Conservation (phyloP, 2,329 filamentous ascomycete genomes). For the Cladophialophora carrionii region DNA sequence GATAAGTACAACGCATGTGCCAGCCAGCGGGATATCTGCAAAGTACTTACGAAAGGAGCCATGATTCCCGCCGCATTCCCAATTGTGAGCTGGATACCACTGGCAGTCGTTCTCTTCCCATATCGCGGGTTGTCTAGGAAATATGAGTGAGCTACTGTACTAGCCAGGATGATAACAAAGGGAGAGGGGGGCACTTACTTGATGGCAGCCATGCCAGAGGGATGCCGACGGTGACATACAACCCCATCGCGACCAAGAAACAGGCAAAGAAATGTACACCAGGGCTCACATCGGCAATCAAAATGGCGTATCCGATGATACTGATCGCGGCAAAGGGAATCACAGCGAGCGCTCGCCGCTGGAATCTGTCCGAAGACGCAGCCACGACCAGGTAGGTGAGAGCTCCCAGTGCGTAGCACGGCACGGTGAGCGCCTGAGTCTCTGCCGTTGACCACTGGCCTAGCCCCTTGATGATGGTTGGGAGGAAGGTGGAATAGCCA, state of each 20-base stretch:
- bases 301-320: slow-evolving; percentile 69
- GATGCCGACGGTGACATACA: slow-evolving; percentile 65
- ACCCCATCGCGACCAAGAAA: slow-evolving; percentile 72
- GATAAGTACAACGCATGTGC: background rate
- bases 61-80: slow-evolving; percentile 70
- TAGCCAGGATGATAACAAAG: slow-evolving; percentile 39
- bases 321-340: slow-evolving; percentile 65
- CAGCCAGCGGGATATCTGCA: background rate
- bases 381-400: slow-evolving; percentile 69
- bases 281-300: slow-evolving; percentile 63
- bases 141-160: slow-evolving; percentile 56
- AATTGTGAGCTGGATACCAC: slow-evolving; percentile 48
- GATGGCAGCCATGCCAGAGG: slow-evolving; percentile 58
- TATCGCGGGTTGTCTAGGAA: slow-evolving; percentile 70
- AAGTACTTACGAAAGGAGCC: slow-evolving; percentile 65
- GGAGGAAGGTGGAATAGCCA: slow-evolving; percentile 75
- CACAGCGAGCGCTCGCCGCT: slow-evolving; percentile 67
- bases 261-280: slow-evolving; percentile 75
- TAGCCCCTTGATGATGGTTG: slow-evolving; percentile 74
- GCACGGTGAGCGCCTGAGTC: slow-evolving; percentile 76
- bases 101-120: slow-evolving; percentile 73
- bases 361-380: slow-evolving; percentile 67
- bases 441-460: slow-evolving; percentile 66
- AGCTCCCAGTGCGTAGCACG: slow-evolving; percentile 74
- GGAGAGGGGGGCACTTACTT: slow-evolving; percentile 24